These are phyloP conservation scores for Purpureocillium takamizusanense DNA, from an alignment of 2,329 filamentous ascomycete genomes.

Conservation along the genomic window DNA sequence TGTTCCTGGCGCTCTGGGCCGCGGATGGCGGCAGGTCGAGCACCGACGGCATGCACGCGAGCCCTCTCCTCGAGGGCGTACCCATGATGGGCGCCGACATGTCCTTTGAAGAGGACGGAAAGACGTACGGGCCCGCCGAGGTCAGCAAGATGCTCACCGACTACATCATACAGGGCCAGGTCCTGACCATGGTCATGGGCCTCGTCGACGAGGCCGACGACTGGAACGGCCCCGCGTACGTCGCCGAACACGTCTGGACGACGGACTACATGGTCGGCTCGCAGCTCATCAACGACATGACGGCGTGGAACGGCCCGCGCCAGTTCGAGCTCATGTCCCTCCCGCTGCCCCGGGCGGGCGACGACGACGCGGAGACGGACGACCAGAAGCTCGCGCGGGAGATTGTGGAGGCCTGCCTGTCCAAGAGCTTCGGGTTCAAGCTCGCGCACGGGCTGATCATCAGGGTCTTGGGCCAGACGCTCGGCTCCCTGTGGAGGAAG, in stretches of 20 bases:
- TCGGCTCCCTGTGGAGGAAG: slow-evolving; percentile 44
- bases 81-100: slow-evolving; percentile 21
- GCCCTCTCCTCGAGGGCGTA: slow-evolving; percentile 35
- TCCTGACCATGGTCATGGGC: slow-evolving; percentile 39
- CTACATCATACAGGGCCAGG: slow-evolving; percentile 49
- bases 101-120: slow-evolving; percentile 13
- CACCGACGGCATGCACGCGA: slow-evolving; percentile 41
- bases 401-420: slow-evolving; percentile 42
- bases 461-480: slow-evolving; percentile 36
- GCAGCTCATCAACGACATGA: slow-evolving; percentile 43
- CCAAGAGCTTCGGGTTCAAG: slow-evolving; percentile 44
- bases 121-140: slow-evolving; percentile 25
- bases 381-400: slow-evolving; percentile 38
- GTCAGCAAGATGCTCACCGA: slow-evolving; percentile 37
- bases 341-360: slow-evolving; percentile 17
- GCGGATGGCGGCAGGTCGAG: slow-evolving; percentile 28
- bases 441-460: slow-evolving; percentile 45
- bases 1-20: slow-evolving; percentile 44
- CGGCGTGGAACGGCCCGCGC: slow-evolving; percentile 37
- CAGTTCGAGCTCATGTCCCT: slow-evolving; percentile 41
- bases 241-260: slow-evolving; percentile 36
- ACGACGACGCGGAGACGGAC: slow-evolving; percentile 21
- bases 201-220: slow-evolving; percentile 37
- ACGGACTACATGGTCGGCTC: slow-evolving; percentile 40
- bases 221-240: slow-evolving; percentile 47